A percentile compares a stretch with the other conserved stretches of the same genome.
phyloP scores from a whole-genome alignment of 352 stramenopile genomes.

The Globisporangium orthogonon region DNA sequence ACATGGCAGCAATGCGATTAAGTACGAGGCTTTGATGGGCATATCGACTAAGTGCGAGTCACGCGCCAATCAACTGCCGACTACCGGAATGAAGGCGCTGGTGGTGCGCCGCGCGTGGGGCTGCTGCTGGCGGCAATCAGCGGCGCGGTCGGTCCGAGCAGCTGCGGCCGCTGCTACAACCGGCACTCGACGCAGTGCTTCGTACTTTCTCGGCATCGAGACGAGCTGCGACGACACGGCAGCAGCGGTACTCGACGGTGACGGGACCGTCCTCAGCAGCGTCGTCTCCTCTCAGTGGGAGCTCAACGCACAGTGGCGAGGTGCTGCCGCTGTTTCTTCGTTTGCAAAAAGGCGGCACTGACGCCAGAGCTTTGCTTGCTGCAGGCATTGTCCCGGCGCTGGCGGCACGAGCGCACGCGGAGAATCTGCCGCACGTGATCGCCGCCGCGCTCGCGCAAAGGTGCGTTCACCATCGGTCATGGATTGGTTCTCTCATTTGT shows the following conservation, averaged over 20 bases:
- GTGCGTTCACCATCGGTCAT: slow-evolving; percentile 9
- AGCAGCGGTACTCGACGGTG: slow-evolving; percentile 84
- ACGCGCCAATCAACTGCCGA: not conserved
- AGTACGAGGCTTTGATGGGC: too few species aligned
- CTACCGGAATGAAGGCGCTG: not conserved
- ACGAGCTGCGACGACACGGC: slow-evolving; percentile 94
- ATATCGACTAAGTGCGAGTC: not conserved
- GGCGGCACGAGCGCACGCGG: slow-evolving; percentile 90
- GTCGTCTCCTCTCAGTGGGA: slow-evolving; percentile 93
- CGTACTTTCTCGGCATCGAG: slow-evolving; percentile 93
- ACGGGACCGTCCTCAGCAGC: slow-evolving; percentile 91
- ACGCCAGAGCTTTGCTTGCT: not conserved
- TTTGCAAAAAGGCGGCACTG: not conserved
- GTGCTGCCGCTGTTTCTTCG: slow-evolving; percentile 12
- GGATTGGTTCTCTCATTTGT: too few species aligned
- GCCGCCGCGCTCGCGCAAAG: slow-evolving; percentile 87
- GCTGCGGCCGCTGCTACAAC: not conserved
- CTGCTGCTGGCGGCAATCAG: not conserved
- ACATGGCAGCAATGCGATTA: too few species aligned
- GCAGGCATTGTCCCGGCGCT: slow-evolving; percentile 94
- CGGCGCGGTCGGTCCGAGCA: not conserved
- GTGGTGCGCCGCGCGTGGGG: not conserved
- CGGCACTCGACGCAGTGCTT: slow-evolving; percentile 16
- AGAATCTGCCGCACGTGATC: slow-evolving; percentile 95
- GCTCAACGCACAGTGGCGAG: slow-evolving; percentile 82